These are phyloP conservation scores for Carex kokanica DNA, from an alignment of 176 grass and related monocot species.

Conservation along the genomic window DNA sequence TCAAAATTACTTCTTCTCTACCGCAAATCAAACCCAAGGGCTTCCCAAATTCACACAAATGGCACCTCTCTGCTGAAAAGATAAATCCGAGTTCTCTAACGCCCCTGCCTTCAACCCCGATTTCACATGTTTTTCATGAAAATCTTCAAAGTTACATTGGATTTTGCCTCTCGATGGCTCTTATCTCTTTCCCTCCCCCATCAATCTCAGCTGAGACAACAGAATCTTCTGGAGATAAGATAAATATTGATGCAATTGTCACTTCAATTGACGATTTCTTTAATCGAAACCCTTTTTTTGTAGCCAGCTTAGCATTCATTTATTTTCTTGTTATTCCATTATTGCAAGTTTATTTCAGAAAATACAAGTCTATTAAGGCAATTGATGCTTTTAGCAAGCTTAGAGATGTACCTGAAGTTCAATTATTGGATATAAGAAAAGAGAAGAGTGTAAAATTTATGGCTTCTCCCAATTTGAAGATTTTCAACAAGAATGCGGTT, in stretches of 20 bases:
- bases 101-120: background rate
- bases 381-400: constrained; percentile 87
- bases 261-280: constrained; percentile 82
- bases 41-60: constrained; percentile 4
- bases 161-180: constrained; percentile 27
- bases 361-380: constrained; percentile 73
- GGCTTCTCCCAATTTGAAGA: constrained; percentile 70
- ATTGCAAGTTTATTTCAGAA: constrained; percentile 64
- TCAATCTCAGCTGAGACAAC: constrained; percentile 42
- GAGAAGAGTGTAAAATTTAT: constrained; percentile 78
- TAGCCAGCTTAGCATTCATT: constrained; percentile 61
- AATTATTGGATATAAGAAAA: constrained; percentile 82
- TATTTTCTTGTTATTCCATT: constrained; percentile 82
- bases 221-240: constrained; percentile 41
- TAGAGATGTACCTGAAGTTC: constrained; percentile 59
- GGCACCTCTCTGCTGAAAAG: constrained; percentile 6
- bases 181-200: constrained; percentile 37
- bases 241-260: constrained; percentile 70
- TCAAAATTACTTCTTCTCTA: background rate
- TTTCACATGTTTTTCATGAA: constrained; percentile 33
- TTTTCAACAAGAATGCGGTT: constrained; percentile 59
- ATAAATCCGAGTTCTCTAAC: background rate
- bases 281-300: constrained; percentile 86
- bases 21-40: background rate
- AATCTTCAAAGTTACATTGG: constrained; percentile 24